These are phyloP conservation scores for Alternaria triticimaculans DNA, from an alignment of 2,329 filamentous ascomycete genomes.

Conservation along the genomic window DNA sequence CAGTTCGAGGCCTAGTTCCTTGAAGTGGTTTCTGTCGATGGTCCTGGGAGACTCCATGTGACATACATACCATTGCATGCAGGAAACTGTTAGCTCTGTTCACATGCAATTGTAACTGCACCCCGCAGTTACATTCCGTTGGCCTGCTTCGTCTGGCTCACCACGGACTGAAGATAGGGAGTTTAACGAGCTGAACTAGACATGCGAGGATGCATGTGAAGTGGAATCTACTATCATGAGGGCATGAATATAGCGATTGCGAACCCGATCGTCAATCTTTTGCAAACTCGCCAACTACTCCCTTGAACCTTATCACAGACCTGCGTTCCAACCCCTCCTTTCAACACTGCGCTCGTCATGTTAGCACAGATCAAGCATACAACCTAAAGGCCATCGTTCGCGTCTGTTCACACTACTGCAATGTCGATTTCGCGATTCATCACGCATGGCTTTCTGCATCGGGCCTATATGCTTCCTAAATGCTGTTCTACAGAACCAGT, in stretches of 20 bases:
- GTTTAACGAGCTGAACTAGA: background rate
- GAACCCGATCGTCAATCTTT: background rate
- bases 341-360: background rate
- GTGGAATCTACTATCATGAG: background rate
- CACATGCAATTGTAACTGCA: background rate
- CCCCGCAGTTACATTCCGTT: background rate
- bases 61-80: background rate
- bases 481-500: background rate
- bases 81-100: background rate
- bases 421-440: background rate
- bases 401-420: background rate
- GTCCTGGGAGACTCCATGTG: background rate
- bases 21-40: background rate
- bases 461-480: background rate
- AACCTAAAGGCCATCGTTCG: background rate
- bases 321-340: background rate
- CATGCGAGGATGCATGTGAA: background rate
- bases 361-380: background rate
- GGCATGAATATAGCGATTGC: background rate
- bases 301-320: background rate
- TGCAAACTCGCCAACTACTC: background rate
- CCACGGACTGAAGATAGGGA: background rate
- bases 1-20: no score
- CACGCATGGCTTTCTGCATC: background rate
- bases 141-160: background rate